Percentiles rank a stretch among this genome's conserved stretches.
phyloP scores from a whole-genome alignment of 2,329 filamentous ascomycete genomes.

The Epicoccum nigrum region DNA sequence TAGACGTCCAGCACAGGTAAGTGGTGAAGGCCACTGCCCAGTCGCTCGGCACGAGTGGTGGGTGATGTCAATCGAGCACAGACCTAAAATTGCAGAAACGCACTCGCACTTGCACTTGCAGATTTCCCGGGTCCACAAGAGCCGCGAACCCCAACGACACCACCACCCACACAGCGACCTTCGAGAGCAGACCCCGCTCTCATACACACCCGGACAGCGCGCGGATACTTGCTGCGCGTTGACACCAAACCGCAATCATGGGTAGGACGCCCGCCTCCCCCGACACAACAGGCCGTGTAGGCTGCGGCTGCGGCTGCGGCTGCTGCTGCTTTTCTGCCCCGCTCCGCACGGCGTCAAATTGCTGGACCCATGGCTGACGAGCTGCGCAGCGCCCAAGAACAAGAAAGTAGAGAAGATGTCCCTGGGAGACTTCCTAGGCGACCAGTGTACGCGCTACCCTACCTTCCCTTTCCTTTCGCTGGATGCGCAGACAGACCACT shows the following conservation, averaged over 20 bases:
- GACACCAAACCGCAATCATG: conserved; percentile 64
- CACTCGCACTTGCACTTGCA: conserved; percentile 31
- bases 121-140: conserved; percentile 23
- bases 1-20: neutral
- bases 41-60: neutral
- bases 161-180: conserved; percentile 31
- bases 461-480: conserved; percentile 25
- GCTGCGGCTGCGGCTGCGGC: conserved; percentile 25
- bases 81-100: conserved; percentile 10
- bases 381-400: conserved; percentile 79
- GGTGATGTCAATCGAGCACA: conserved; percentile 24
- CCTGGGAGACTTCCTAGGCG: conserved; percentile 92
- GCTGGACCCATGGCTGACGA: conserved; percentile 52
- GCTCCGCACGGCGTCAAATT: conserved; percentile 24
- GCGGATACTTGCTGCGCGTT: conserved; percentile 45
- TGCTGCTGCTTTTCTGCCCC: conserved; percentile 36
- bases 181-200: conserved; percentile 41
- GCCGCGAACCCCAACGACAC: conserved; percentile 30
- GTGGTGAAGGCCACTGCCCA: neutral
- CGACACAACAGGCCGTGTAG: conserved; percentile 28
- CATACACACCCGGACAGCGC: conserved; percentile 42
- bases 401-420: conserved; percentile 96
- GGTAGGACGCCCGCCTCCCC: conserved; percentile 49
- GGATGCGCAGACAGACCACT: conserved; percentile 30
- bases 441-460: conserved; percentile 72